phyloP scores from a whole-genome alignment of 2,329 filamentous ascomycete species.

The Ophiostoma fasciatum region DNA sequence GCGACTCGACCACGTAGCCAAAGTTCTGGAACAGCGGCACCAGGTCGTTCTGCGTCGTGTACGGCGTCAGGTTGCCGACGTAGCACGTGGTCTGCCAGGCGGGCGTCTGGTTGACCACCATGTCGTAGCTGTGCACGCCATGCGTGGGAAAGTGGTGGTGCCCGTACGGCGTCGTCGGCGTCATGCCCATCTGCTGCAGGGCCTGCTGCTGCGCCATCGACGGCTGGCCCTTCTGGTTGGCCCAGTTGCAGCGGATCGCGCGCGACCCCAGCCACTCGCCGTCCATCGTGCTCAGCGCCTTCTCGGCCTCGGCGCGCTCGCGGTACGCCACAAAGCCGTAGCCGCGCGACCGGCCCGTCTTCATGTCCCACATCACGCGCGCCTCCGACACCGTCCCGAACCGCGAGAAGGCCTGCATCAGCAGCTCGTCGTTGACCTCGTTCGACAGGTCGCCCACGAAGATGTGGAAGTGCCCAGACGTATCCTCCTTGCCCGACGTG shows the following conservation, averaged over 20 bases:
- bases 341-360: constrained; percentile 90
- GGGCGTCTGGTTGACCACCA: constrained; percentile 88
- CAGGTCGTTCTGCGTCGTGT: constrained; percentile 91
- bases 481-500: constrained; percentile 87
- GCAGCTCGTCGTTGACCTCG: constrained; percentile 93
- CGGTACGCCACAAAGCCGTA: constrained; percentile 98
- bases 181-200: constrained; percentile 96
- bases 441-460: constrained; percentile 97
- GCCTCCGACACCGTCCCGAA: constrained; percentile 95
- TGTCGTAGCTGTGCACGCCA: constrained; percentile 92
- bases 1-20: constrained; percentile 90
- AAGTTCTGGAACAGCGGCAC: constrained; percentile 99
- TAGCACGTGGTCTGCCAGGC: constrained; percentile 98
- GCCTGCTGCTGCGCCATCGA: constrained; percentile 96
- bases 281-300: constrained; percentile 94
- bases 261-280: constrained; percentile 97
- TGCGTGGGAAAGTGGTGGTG: constrained; percentile 97
- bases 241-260: constrained; percentile 98
- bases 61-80: constrained; percentile 87
- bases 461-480: constrained; percentile 96
- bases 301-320: constrained; percentile 84
- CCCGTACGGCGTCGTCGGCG: constrained; percentile 87
- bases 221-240: constrained; percentile 98
- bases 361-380: constrained; percentile 99
- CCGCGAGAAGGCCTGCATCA: constrained; percentile 85